Evolutionary conservation across 2,329 filamentous ascomycete genomes (phyloP).

Genomic region (Thielaviopsis euricoi): DNA sequence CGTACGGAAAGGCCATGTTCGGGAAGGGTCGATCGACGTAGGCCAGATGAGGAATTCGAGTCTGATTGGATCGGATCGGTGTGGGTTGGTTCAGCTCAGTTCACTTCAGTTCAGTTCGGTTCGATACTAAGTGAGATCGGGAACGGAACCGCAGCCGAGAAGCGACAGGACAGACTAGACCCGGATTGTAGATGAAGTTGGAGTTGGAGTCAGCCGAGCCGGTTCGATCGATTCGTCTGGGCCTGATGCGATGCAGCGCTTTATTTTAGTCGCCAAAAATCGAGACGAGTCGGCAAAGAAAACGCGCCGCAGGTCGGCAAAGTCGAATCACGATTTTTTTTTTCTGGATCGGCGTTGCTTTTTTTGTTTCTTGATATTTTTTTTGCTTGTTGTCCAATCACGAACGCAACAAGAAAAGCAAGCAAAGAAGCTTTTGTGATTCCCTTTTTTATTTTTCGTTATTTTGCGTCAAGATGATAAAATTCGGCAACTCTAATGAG

Average conservation of each 20-base stretch:
- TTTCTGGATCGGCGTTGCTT: neutral
- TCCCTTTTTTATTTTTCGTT: neutral
- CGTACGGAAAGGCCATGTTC: slow-evolving; percentile 36
- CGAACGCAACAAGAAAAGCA: neutral
- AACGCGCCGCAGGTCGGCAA: neutral
- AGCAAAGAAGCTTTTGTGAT: neutral
- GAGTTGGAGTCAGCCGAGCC: too few species aligned
- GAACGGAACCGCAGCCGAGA: neutral
- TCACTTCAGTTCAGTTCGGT: neutral
- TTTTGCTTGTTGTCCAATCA: neutral
- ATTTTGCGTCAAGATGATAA: neutral
- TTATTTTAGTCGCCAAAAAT: neutral
- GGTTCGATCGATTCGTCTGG: too few species aligned
- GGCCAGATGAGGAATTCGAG: neutral
- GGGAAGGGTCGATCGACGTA: neutral
- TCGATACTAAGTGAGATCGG: neutral
- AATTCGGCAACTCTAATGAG: neutral
- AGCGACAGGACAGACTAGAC: neutral
- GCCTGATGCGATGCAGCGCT: too few species aligned
- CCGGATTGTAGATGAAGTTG: neutral
- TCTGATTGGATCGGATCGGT: too few species aligned
- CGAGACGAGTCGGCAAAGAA: neutral
- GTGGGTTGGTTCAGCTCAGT: too few species aligned
- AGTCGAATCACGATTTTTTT: neutral
- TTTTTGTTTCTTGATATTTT: neutral